Evolutionary conservation across 1,284 basidiomycete genomes (phyloP), one percentile per base, ranked within the genome.

Genomic region (Trichosporon ovoides): DNA sequence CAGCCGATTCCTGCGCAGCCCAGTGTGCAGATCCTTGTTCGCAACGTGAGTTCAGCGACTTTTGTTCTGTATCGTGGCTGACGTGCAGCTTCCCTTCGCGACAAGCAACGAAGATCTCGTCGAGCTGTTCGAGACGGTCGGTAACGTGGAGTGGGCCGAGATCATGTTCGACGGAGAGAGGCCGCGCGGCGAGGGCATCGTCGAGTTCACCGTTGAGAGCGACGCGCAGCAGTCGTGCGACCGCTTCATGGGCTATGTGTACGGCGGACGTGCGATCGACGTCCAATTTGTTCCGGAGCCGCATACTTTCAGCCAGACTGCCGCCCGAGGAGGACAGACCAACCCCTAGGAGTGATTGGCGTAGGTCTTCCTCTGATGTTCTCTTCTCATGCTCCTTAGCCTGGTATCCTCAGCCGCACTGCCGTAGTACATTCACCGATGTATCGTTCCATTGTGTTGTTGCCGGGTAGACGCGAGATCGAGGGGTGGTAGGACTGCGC

Each of bases 51-150:
- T 85, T 7, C 24, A 40, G 20, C 14, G 33, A 19, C 14, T 34
- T 36, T 28, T 13, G 4, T 53, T 6, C 31, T 14, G 36, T 19
- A 5, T 24, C 33, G 31, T 34, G 19, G 20, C 43, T 14, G 37
- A 58, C 40, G 3, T 7, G 7, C 67, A 97, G 92, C 80, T 98
- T 18, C 95, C 95, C 0, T 98, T 93, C 92, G 97, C 93, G 16
- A 98, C 95, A 35, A 91, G 93, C n/a, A 96, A 98, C 76, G 94
- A 98, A 72, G 95, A 98, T 73, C 80, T 98, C 31, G 94, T 98
- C 22, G 95, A 98, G 78, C 80, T 98, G 33, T 98, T 98, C 71
- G 94, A 97, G 80, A 98, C 95, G 33, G 96, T 93, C 1, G 95
- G 95, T 10, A 87, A 87, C 64, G 95, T 98, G 34, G 88, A 92